A percentile compares a stretch with the other conserved stretches of the same genome.
phyloP scores from a whole-genome alignment of 148 eudicot species.

The Rhododendron ovatum region DNA sequence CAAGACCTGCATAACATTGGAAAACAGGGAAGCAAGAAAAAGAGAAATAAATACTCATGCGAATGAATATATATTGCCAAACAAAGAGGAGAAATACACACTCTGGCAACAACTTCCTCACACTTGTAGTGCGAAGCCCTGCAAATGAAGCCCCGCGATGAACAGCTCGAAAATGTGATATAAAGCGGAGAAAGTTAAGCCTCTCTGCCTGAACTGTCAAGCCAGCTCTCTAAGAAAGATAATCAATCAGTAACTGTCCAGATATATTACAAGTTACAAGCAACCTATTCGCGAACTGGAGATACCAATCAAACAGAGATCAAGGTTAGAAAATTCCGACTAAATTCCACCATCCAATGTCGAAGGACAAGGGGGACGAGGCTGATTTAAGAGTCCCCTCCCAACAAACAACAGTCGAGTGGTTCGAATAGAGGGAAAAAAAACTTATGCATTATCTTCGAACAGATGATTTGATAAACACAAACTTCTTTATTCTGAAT shows the following conservation, averaged over 20 bases:
- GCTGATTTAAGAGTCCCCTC: background rate
- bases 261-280: background rate
- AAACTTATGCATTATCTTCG: background rate
- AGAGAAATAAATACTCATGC: background rate
- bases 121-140: slow-evolving; percentile 93
- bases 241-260: slow-evolving; percentile 1
- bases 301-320: background rate
- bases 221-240: slow-evolving; percentile 71
- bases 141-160: slow-evolving; percentile 95
- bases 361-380: background rate
- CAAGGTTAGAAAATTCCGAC: background rate
- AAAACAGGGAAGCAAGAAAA: background rate
- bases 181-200: slow-evolving; percentile 75
- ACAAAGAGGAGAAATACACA: slow-evolving; percentile 30
- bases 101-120: slow-evolving; percentile 96
- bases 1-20: slow-evolving; percentile 57
- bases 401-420: background rate
- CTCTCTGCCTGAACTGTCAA: slow-evolving; percentile 84
- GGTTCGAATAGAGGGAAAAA: background rate
- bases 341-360: background rate
- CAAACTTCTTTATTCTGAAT: background rate
- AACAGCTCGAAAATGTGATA: slow-evolving; percentile 90
- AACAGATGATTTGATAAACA: background rate
- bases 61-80: background rate
- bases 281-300: background rate